phyloP scores from a whole-genome alignment of 129 eudicot species.

The Helichrysum umbraculigerum region DNA sequence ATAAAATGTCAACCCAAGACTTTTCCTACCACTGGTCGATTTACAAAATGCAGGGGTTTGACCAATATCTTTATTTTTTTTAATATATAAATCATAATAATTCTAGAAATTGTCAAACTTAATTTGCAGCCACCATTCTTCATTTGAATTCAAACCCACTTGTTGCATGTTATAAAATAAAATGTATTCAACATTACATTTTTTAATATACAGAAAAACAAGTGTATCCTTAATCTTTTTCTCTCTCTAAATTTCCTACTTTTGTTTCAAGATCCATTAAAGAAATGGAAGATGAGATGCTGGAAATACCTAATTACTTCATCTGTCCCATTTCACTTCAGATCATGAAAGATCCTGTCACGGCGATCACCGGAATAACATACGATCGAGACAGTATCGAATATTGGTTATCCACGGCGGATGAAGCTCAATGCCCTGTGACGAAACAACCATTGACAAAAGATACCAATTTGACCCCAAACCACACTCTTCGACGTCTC shows the following conservation, averaged over 20 bases:
- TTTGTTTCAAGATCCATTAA: conserved; percentile 11
- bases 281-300: conserved; percentile 45
- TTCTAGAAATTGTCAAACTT: conserved; percentile 5
- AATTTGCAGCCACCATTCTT: conserved; percentile 1
- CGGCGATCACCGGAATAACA: conserved; percentile 77
- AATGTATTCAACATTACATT: not conserved
- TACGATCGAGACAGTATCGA: conserved; percentile 78
- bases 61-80: not conserved
- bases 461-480: conserved; percentile 69
- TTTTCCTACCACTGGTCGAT: not conserved
- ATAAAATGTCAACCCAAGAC: conserved; percentile 10
- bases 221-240: not conserved
- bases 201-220: not conserved
- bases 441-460: conserved; percentile 58
- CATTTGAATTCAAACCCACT: conserved; percentile 4
- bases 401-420: conserved; percentile 60
- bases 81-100: not conserved
- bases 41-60: not conserved
- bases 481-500: conserved; percentile 74
- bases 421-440: conserved; percentile 52
- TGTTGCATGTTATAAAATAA: not conserved
- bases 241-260: not conserved
- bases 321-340: conserved; percentile 86
- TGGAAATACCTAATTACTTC: conserved; percentile 66
- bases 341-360: conserved; percentile 90